phyloP scores from a whole-genome alignment of 2,329 filamentous ascomycete genomes.

The Fusarium palustre region DNA sequence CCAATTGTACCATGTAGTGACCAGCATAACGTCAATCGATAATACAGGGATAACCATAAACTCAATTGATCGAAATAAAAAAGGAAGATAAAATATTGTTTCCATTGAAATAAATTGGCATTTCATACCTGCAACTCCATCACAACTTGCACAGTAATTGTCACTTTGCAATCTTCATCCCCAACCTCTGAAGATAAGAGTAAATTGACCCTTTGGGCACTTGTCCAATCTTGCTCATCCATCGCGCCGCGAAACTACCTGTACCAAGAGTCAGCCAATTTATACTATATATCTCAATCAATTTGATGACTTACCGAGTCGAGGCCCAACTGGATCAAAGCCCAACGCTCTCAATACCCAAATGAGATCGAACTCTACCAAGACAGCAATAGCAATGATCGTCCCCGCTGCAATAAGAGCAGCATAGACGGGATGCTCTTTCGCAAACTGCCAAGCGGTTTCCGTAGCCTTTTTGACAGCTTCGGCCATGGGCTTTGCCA shows the following conservation, averaged over 20 bases:
- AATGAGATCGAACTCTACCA: constrained; percentile 31
- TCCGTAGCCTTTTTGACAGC: constrained; percentile 28
- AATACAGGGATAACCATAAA: background rate
- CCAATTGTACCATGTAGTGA: background rate
- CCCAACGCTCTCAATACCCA: constrained; percentile 43
- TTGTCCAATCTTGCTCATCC: constrained; percentile 41
- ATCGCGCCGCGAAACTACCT: constrained; percentile 43
- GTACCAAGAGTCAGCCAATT: accelerated
- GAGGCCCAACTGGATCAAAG: constrained; percentile 33
- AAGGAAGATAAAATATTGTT: accelerated
- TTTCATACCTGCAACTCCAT: background rate
- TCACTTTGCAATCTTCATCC: constrained; percentile 29
- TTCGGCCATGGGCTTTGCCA: constrained; percentile 19
- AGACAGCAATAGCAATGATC: constrained; percentile 34
- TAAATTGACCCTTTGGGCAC: constrained; percentile 38
- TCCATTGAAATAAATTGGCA: background rate
- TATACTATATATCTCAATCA: accelerated
- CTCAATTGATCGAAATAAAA: background rate
- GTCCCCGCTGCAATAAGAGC: constrained; percentile 34
- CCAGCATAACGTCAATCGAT: too few species aligned
- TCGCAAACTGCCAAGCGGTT: constrained; percentile 33
- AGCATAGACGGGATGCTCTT: constrained; percentile 35
- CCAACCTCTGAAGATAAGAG: constrained; percentile 38
- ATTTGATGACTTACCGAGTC: constrained; percentile 25
- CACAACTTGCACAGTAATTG: background rate